phyloP scores from a whole-genome alignment of 1,284 basidiomycete species.

The Trichosporon asahii region DNA sequence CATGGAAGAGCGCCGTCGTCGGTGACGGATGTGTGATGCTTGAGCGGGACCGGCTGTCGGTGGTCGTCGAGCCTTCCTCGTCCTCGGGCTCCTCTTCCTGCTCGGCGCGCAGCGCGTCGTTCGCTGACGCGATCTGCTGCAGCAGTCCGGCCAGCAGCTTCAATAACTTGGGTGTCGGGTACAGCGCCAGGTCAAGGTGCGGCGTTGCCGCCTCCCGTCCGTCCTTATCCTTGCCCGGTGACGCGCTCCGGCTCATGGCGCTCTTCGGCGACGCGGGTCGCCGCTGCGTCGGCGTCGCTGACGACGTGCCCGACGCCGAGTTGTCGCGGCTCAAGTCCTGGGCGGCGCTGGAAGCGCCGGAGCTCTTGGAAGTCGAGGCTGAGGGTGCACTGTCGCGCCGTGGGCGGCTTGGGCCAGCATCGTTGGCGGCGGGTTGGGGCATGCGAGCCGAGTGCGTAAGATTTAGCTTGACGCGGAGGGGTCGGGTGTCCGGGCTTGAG shows the following conservation, averaged over 20 bases:
- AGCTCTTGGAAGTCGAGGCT: background rate
- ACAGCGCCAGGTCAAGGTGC: slow-evolving; percentile 58
- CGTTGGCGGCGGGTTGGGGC: slow-evolving; percentile 7
- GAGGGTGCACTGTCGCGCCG: slow-evolving; percentile 11
- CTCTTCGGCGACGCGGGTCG: slow-evolving; percentile 28
- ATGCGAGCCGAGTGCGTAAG: background rate
- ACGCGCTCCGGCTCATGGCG: slow-evolving; percentile 21
- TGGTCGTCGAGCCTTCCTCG: slow-evolving; percentile 16
- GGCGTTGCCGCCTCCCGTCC: slow-evolving; percentile 20
- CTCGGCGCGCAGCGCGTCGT: slow-evolving; percentile 61
- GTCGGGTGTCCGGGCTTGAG: background rate
- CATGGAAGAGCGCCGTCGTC: slow-evolving; percentile 41
- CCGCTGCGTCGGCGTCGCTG: background rate
- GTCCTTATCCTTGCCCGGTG: slow-evolving; percentile 1
- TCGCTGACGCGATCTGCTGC: slow-evolving; percentile 85
- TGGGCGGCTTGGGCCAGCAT: slow-evolving; percentile 23
- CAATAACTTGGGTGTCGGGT: slow-evolving; percentile 65
- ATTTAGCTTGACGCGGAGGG: background rate
- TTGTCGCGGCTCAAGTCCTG: background rate
- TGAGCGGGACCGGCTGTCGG: slow-evolving; percentile 11
- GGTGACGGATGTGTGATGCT: slow-evolving; percentile 31
- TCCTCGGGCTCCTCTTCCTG: slow-evolving; percentile 34
- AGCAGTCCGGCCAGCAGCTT: slow-evolving; percentile 84
- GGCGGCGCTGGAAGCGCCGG: background rate
- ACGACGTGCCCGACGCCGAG: background rate